Evolutionary conservation across 768 basidiomycete genomes (phyloP).

Genomic region (Podaxis sp.): DNA sequence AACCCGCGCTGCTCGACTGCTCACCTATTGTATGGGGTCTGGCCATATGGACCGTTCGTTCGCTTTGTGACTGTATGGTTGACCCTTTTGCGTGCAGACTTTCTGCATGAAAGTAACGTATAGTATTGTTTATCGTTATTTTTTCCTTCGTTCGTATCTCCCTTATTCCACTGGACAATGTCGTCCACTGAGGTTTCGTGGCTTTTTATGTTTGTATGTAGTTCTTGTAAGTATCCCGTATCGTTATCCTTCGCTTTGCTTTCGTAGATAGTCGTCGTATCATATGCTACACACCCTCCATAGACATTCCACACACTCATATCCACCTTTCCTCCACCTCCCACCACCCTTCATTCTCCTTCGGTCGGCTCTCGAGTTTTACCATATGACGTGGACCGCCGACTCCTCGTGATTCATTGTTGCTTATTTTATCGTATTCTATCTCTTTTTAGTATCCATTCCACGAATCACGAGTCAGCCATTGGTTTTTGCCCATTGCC

Average conservation of each 20-base stretch:
- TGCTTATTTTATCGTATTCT: background rate
- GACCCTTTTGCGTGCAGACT: background rate
- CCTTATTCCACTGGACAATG: background rate
- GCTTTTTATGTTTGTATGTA: background rate
- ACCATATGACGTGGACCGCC: background rate
- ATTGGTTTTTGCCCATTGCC: background rate
- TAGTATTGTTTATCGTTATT: conserved; percentile 8
- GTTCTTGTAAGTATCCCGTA: background rate
- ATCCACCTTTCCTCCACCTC: background rate
- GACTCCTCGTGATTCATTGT: background rate
- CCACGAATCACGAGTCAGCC: background rate
- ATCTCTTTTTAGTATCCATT: background rate
- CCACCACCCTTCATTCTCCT: background rate
- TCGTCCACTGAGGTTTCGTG: background rate
- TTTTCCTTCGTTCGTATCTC: background rate
- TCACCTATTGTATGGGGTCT: background rate
- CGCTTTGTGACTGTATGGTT: background rate
- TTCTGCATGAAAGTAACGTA: background rate
- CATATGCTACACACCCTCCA: background rate
- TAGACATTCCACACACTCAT: background rate
- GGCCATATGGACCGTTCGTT: background rate
- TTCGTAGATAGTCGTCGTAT: background rate
- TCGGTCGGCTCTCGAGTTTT: background rate
- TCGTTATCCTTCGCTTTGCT: background rate
- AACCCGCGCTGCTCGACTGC: background rate